Conservation (phyloP, 164 flowering plant genomes). For the Vitis rotundifolia region DNA sequence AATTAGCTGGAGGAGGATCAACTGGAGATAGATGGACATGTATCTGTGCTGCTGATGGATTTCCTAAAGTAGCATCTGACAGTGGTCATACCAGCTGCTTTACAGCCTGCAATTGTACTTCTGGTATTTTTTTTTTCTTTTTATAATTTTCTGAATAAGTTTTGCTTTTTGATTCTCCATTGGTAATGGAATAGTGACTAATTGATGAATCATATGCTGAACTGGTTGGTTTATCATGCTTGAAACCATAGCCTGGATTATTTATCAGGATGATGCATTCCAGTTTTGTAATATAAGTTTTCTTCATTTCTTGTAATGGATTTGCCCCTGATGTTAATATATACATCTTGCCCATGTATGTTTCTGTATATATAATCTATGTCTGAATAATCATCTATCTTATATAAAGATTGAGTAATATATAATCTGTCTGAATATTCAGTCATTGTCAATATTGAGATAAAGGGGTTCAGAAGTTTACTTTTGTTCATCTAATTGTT, state of each 20-base stretch:
- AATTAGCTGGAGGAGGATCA: slow-evolving; percentile 36
- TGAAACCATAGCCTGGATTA: not conserved
- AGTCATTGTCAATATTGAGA: not conserved
- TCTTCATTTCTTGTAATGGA: too few relatives aligned
- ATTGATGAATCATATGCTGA: not conserved
- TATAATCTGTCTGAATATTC: not conserved
- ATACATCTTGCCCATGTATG: too few relatives aligned
- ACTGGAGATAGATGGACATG: slow-evolving; percentile 64
- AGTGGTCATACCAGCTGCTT: slow-evolving; percentile 57
- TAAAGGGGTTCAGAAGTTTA: slow-evolving; percentile 5
- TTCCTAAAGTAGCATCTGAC: slow-evolving; percentile 44
- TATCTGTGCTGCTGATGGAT: slow-evolving; percentile 52
- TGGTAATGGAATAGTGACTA: not conserved
- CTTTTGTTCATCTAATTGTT: slow-evolving; percentile 9
- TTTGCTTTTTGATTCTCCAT: not conserved
- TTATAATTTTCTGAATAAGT: not conserved
- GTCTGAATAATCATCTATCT: too few relatives aligned
- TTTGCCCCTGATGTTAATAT: too few relatives aligned
- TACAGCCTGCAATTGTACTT: slow-evolving; percentile 78
- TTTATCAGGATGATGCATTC: not conserved
- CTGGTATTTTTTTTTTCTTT: slow-evolving; percentile 44
- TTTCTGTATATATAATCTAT: too few relatives aligned
- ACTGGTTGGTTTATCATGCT: not conserved
- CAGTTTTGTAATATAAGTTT: too few relatives aligned
- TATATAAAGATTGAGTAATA: not conserved